phyloP scores from a whole-genome alignment of 2,329 filamentous ascomycete species.

The Cryoendolithus antarcticus region DNA sequence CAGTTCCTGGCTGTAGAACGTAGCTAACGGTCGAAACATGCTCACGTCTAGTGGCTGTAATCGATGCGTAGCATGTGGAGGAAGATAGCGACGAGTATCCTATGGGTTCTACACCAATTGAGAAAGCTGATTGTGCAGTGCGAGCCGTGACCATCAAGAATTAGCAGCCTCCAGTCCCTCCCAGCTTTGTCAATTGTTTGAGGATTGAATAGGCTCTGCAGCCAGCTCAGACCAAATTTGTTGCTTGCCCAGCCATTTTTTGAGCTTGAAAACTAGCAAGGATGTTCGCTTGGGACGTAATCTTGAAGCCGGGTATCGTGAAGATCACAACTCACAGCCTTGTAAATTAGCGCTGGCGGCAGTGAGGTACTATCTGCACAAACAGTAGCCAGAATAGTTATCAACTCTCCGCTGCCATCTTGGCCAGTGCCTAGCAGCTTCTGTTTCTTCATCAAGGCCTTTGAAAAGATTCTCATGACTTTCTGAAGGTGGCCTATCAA shows the following conservation, averaged over 20 bases:
- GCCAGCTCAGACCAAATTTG: slow-evolving; percentile 5
- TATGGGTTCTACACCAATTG: slow-evolving; percentile 2
- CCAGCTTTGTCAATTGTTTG: slow-evolving; percentile 6
- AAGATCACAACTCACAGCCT: slow-evolving; percentile 1
- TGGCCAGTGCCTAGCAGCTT: slow-evolving; percentile 2
- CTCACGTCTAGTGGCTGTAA: slow-evolving; percentile 9
- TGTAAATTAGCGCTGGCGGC: slow-evolving; percentile 7
- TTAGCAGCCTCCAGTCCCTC: slow-evolving; percentile 8
- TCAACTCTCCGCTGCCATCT: slow-evolving; percentile 5
- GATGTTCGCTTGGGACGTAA: slow-evolving; percentile 5
- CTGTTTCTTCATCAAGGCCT: slow-evolving; percentile 1
- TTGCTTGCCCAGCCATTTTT: slow-evolving; percentile 1
- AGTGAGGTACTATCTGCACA: slow-evolving; percentile 6
- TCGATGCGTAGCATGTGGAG: slow-evolving; percentile 4
- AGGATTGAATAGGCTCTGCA: slow-evolving; percentile 6
- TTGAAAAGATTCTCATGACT: slow-evolving; percentile 6
- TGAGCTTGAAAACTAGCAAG: not conserved
- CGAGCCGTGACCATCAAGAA: slow-evolving; percentile 8
- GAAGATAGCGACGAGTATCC: slow-evolving; percentile 1
- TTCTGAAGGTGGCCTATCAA: slow-evolving; percentile 6
- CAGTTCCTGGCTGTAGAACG: slow-evolving; percentile 3
- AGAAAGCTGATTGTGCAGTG: slow-evolving; percentile 5
- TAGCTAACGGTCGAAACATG: slow-evolving; percentile 6
- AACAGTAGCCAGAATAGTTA: slow-evolving; percentile 7
- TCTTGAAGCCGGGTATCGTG: slow-evolving; percentile 9